Base-by-base conservation (phyloP, 2,329 filamentous ascomycete species). In the Penicillium oxalicum region DNA sequence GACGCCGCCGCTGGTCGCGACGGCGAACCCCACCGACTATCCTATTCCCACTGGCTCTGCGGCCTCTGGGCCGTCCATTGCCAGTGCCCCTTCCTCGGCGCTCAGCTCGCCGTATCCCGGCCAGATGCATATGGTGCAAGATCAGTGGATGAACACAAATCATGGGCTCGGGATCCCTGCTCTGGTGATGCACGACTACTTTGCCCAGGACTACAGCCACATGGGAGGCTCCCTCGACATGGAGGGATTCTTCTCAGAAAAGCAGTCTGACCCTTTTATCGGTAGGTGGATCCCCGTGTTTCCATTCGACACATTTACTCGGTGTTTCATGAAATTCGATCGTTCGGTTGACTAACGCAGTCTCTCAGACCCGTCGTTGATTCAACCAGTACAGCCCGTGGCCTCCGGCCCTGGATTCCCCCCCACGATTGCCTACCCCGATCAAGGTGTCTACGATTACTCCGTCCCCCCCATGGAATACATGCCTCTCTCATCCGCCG, bases 31-130 rank as follows among this genome's bases (percentile, higher is more conserved):
- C 5, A 50, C 58, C 4, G 71, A 73, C 12, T 58, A 60, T 25
- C 74, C 77, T 12, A 79, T 76, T 28, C 84, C 77, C 44, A 81
- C 76, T 62, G 75, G 78, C 53, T 88, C 77, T 52, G 82, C 77
- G 51, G 76, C 75, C 25, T 85, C 80, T 50, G 83, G 69, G 48
- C 79, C 73, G 45, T 87, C 84, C 44, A 64, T 72, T 52, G 69
- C 67, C 53, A 74, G 71, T 53, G 81, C 80, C 4, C 74, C 83
- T 5, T 86, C 83, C 1, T 87, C 84, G 7, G 81, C 80, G 46
- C 78, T 83, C 53, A 82, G 82, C 48, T 87, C 84, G 24, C 84
- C 84, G 26, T 80, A 82, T 59, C 83, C 82, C 1, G 77, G 79
- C 54, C 77, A 79, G 60, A 77, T 77, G 48, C 79, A 78, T 54